Base-by-base conservation (phyloP, 495 filamentous ascomycete genomes). In the Cercophora sp. region DNA sequence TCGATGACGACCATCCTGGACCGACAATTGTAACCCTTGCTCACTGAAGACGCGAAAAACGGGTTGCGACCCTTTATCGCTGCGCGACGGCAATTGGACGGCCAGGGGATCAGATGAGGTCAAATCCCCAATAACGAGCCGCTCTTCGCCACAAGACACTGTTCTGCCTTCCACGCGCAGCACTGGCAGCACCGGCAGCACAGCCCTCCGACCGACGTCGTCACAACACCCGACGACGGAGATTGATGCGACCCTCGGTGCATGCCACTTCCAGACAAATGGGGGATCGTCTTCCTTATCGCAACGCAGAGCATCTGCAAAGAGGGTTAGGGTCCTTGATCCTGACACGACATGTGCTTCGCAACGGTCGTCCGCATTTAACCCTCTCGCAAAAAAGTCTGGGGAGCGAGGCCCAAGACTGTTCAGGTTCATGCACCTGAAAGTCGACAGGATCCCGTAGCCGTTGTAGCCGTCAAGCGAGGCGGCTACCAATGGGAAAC, bases 261-360 rank as follows among this genome's bases (percentile, higher is more conserved):
- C 9, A 13, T 20, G 5, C 24, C 23, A 27, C 23, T 18, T 31
- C 3, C 24, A 47, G 13, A 47, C 5, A 32, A 23, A 43, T 25
- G 20, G 8, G 26, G 23, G 20, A 43, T 43, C 40, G 20, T 42
- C 40, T 5, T 6, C 19, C 10, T 44, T 25, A 26, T 23, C 1
- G 8, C 41, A 44, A 15, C 1, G 10, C 16, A 8, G 31, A 5
- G n/a, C 2, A 8, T 8, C 24, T 18, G 11, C 24, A 8, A 15
- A 8, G n/a, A 26, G 44, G 44, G 44, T 47, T 47, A 47, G 44
- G 44, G 44, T 47, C 44, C 24, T 2, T 2, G 16, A 34, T 19
- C 27, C 44, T 47, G 26, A 47, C 26, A 47, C 27, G 25, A 18
- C 22, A 44, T 24, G 22, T 24, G 41, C 41, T 9, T 44, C 41